Conservation (phyloP, 2,329 filamentous ascomycete genomes). For the Colletotrichum destructivum region DNA sequence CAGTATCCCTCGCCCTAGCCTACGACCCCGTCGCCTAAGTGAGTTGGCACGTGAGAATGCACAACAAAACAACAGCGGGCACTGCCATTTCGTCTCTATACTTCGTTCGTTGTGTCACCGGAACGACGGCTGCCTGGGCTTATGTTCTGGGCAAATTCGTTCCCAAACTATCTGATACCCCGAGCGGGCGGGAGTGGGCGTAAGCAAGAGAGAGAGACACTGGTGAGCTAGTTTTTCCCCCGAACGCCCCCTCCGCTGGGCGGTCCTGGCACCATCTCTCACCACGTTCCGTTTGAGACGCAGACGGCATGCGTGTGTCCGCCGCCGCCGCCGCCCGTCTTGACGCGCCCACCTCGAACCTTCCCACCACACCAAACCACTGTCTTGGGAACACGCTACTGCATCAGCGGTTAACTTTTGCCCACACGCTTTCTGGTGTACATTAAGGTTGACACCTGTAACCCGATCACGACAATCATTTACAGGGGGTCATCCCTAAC, state of each 20-base stretch:
- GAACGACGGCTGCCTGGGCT: not conserved
- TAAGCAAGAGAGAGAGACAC: not conserved
- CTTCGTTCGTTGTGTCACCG: not conserved
- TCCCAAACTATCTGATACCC: not conserved
- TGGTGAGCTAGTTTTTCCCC: conserved; percentile 1
- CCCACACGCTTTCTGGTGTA: not conserved
- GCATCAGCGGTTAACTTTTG: not conserved
- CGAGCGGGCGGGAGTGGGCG: not conserved
- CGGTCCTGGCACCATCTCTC: conserved; percentile 2
- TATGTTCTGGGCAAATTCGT: not conserved
- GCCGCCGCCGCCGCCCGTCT: not conserved
- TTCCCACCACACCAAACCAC: conserved; percentile 27
- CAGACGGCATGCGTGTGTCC: not conserved
- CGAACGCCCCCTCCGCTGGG: conserved; percentile 4
- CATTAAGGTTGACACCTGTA: conserved; percentile 36
- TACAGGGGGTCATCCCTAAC: conserved; percentile 7
- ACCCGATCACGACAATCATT: conserved; percentile 36
- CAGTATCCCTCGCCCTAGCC: conserved; percentile 28
- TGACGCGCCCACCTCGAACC: conserved; percentile 17
- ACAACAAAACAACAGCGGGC: not conserved
- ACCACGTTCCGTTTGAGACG: not conserved
- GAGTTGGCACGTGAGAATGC: not conserved
- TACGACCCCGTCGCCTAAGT: conserved; percentile 33
- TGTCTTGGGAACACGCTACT: conserved; percentile 19
- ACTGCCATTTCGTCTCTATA: not conserved